Conservation (phyloP, 306 rosid genomes). For the Clitoria ternatea region DNA sequence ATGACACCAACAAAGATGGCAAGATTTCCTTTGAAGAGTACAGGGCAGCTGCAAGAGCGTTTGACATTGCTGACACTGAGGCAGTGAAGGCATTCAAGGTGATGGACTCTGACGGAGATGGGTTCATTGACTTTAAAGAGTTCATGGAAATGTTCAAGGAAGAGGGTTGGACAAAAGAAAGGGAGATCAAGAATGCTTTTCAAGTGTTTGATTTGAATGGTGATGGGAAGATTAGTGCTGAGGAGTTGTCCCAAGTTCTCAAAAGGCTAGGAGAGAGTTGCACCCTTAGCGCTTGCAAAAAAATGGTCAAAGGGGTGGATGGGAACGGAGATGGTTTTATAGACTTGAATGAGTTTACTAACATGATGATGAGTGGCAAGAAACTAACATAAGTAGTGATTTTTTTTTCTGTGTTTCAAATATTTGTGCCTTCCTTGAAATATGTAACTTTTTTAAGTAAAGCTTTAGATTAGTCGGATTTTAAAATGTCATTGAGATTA, state of each 20-base stretch:
- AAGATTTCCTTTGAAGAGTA: slow-evolving; percentile 62
- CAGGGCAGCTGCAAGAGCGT: slow-evolving; percentile 48
- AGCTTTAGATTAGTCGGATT: no score
- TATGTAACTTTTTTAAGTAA: no score
- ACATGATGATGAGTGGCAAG: slow-evolving; percentile 56
- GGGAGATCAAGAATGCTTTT: slow-evolving; percentile 58
- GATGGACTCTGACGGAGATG: slow-evolving; percentile 71
- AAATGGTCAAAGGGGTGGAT: slow-evolving; percentile 72
- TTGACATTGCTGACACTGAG: slow-evolving; percentile 42
- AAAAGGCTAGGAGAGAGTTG: slow-evolving; percentile 58
- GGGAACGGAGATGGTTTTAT: slow-evolving; percentile 70
- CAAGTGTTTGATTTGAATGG: slow-evolving; percentile 69
- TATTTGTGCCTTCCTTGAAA: background rate
- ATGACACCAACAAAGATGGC: slow-evolving; percentile 68
- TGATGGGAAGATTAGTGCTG: slow-evolving; percentile 77
- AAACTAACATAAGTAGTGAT: slow-evolving; percentile 20
- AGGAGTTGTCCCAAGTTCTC: slow-evolving; percentile 57
- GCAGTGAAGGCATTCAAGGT: slow-evolving; percentile 45
- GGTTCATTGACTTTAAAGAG: slow-evolving; percentile 62
- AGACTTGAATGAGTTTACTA: slow-evolving; percentile 60
- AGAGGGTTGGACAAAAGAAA: slow-evolving; percentile 34
- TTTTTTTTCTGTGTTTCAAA: background rate
- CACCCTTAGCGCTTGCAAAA: slow-evolving; percentile 50
- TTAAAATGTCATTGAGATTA: no score
- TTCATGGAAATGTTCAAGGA: slow-evolving; percentile 49